A percentile compares a stretch with the other conserved stretches of the same genome.
Conservation (phyloP, 2,329 filamentous ascomycete species). For the Pyricularia sp. region DNA sequence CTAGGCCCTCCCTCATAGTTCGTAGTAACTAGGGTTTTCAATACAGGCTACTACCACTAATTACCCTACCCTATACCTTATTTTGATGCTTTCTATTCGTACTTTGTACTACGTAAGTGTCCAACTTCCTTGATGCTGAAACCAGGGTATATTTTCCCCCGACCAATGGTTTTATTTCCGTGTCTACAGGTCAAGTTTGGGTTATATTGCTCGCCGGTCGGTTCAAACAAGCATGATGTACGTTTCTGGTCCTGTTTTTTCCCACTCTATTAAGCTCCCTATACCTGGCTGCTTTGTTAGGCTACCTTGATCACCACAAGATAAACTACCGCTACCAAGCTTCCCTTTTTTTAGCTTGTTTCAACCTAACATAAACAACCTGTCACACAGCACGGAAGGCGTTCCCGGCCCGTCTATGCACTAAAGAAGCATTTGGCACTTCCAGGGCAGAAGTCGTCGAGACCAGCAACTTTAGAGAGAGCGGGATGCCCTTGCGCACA, state of each 20-base stretch:
- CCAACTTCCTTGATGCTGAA: no score
- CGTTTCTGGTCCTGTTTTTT: not conserved
- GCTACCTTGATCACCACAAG: no score
- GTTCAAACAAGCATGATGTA: not conserved
- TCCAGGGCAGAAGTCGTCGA: not conserved
- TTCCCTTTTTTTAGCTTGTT: not conserved
- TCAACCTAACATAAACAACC: not conserved
- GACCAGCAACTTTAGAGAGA: not conserved
- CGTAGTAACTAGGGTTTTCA: no score
- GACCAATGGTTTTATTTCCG: not conserved
- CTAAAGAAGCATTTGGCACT: not conserved
- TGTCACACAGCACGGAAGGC: not conserved
- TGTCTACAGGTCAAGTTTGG: not conserved
- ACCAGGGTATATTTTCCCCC: not conserved
- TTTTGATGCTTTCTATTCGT: no score
- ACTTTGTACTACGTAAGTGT: no score
- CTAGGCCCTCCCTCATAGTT: no score
- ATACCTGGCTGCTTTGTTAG: not conserved
- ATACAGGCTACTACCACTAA: no score
- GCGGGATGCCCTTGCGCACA: not conserved
- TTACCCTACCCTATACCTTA: no score
- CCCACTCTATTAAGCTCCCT: not conserved
- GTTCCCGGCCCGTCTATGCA: not conserved
- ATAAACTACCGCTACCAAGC: not conserved
- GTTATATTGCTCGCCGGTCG: not conserved